Conservation (phyloP, 805 yeast species). For the Komagataella pastoris region DNA sequence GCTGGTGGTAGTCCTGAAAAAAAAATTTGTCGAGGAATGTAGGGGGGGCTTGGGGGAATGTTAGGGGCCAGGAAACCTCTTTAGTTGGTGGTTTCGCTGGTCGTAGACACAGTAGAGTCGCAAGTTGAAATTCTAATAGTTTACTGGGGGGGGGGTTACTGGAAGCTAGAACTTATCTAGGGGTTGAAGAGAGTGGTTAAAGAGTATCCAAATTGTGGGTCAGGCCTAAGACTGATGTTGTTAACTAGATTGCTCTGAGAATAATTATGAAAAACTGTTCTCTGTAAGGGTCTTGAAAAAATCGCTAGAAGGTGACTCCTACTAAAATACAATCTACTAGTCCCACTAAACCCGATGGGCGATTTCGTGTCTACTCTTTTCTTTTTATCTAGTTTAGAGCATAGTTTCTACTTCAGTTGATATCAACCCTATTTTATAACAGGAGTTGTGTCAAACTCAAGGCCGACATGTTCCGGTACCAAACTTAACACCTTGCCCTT, state of each 20-base stretch:
- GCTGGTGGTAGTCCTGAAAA: background rate
- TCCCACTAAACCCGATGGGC: background rate
- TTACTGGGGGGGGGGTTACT: background rate
- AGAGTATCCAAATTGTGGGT: background rate
- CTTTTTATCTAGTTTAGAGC: background rate
- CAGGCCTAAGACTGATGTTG: background rate
- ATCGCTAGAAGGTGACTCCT: background rate
- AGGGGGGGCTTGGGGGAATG: background rate
- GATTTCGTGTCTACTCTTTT: background rate
- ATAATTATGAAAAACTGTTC: background rate
- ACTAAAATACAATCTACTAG: too few relatives aligned
- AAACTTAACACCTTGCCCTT: slow-evolving; percentile 60
- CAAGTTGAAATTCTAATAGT: background rate
- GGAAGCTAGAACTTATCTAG: background rate
- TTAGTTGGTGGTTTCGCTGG: background rate
- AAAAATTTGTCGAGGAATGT: background rate
- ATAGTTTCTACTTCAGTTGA: background rate
- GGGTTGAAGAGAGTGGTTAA: background rate
- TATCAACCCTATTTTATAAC: background rate
- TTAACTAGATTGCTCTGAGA: background rate
- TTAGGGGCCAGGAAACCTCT: background rate
- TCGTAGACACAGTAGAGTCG: background rate
- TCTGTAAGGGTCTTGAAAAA: background rate
- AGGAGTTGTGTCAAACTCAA: background rate
- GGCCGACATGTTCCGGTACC: slow-evolving; percentile 61